Percentiles rank a stretch among this genome's conserved stretches.
Conservation (phyloP, 208 protist species). For the Balamuthia mandrillaris region DNA sequence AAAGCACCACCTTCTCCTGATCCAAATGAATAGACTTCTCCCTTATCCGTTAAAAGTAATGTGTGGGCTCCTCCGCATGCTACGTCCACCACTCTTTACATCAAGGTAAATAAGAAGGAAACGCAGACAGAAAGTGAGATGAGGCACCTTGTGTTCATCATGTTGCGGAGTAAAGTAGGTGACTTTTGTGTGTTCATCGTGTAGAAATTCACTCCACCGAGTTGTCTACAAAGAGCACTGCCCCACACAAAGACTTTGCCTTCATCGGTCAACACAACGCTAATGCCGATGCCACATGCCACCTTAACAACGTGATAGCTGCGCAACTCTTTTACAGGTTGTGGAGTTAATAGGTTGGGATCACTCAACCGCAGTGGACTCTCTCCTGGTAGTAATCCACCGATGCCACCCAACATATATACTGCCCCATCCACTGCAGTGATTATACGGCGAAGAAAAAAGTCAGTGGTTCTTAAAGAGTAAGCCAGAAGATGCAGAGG, state of each 20-base stretch:
- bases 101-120: no score
- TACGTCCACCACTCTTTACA: constrained; percentile 12
- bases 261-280: not conserved
- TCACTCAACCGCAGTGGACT: not conserved
- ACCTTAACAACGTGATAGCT: not conserved
- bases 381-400: not conserved
- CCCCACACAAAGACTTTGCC: not conserved
- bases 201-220: no score
- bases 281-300: not conserved
- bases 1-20: constrained; percentile 1
- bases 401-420: not conserved
- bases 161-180: no score
- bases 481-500: no score
- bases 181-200: no score
- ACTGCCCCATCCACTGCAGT: not conserved
- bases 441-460: not conserved
- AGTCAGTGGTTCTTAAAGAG: not conserved
- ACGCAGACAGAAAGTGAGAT: no score
- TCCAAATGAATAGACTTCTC: not conserved
- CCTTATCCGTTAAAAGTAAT: not conserved
- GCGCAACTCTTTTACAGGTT: not conserved
- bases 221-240: not conserved
- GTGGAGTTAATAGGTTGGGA: not conserved
- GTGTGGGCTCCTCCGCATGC: constrained; percentile 15
- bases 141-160: no score